Conservation (phyloP, 2,329 filamentous ascomycete genomes). For the Phialophora macrospora region DNA sequence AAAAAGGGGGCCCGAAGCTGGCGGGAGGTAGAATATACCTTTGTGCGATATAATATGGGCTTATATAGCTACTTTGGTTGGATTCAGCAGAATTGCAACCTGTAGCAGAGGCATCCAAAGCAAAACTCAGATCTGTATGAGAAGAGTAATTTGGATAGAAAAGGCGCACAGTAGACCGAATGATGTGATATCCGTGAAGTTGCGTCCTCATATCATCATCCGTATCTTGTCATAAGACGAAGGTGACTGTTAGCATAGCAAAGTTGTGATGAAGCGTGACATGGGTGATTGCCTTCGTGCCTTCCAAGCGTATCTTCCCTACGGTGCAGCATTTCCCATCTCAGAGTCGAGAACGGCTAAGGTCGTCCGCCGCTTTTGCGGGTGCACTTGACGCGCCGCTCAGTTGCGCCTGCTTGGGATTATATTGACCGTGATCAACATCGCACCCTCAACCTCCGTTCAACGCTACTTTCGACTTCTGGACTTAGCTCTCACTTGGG, state of each 20-base stretch:
- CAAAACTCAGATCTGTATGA: neutral
- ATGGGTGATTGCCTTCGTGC: neutral
- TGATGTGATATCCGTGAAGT: neutral
- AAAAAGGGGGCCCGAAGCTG: too few relatives aligned
- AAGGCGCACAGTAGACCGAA: neutral
- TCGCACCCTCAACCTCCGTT: neutral
- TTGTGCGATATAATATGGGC: too few relatives aligned
- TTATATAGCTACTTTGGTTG: too few relatives aligned
- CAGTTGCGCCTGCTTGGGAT: conserved; percentile 8
- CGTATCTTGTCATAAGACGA: neutral
- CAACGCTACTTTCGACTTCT: neutral
- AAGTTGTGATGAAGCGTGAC: neutral
- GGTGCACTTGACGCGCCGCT: conserved; percentile 9
- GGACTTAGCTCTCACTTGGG: neutral
- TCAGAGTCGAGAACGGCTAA: neutral
- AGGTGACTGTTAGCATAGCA: neutral
- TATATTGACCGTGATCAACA: neutral
- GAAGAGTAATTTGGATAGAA: neutral
- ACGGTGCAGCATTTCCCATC: neutral
- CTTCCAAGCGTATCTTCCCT: neutral
- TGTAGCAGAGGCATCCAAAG: neutral
- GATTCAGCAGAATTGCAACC: too few relatives aligned
- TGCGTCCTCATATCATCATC: neutral
- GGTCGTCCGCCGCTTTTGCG: neutral
- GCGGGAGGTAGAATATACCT: too few relatives aligned